Percentiles rank a stretch among this genome's conserved stretches.
phyloP scores from a whole-genome alignment of 2,329 filamentous ascomycete species.

The Neophaeococcomyces mojaviensis region DNA sequence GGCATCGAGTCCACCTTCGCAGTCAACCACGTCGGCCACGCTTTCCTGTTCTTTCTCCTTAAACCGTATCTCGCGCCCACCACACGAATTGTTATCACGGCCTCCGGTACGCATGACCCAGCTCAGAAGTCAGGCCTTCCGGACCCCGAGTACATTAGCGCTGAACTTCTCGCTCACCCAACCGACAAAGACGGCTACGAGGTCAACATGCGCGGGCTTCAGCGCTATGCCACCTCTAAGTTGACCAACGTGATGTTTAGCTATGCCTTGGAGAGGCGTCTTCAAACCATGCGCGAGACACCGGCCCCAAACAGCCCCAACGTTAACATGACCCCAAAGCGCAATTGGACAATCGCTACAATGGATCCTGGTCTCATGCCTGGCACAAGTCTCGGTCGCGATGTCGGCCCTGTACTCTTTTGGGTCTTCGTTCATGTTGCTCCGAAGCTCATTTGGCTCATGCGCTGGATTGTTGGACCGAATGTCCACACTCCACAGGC shows the following conservation, averaged over 20 bases:
- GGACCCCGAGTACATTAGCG: conserved; percentile 36
- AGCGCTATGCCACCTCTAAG: conserved; percentile 41
- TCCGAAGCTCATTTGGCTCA: conserved; percentile 30
- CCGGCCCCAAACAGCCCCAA: conserved; percentile 16
- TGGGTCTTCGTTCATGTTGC: conserved; percentile 31
- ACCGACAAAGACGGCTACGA: conserved; percentile 20
- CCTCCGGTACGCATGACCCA: conserved; percentile 44
- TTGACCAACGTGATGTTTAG: conserved; percentile 43
- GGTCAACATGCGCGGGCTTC: conserved; percentile 24
- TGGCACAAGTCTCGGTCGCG: conserved; percentile 37
- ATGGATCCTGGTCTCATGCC: conserved; percentile 46
- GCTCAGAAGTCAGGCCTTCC: conserved; percentile 37
- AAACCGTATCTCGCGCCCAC: conserved; percentile 31
- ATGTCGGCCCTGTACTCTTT: conserved; percentile 20
- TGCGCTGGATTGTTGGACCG: conserved; percentile 26
- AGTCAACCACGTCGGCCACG: conserved; percentile 45
- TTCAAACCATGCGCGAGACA: conserved; percentile 18
- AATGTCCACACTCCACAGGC: conserved; percentile 36
- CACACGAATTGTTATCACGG: conserved; percentile 39
- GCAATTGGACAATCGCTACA: conserved; percentile 34
- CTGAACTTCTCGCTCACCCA: conserved; percentile 41
- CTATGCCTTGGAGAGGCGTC: conserved; percentile 37
- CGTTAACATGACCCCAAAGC: no score
- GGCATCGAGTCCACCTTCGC: conserved; percentile 44
- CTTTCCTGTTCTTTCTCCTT: conserved; percentile 44